Evolutionary conservation across 2,329 filamentous ascomycete genomes (phyloP).

Genomic region (Eutypella sp.): DNA sequence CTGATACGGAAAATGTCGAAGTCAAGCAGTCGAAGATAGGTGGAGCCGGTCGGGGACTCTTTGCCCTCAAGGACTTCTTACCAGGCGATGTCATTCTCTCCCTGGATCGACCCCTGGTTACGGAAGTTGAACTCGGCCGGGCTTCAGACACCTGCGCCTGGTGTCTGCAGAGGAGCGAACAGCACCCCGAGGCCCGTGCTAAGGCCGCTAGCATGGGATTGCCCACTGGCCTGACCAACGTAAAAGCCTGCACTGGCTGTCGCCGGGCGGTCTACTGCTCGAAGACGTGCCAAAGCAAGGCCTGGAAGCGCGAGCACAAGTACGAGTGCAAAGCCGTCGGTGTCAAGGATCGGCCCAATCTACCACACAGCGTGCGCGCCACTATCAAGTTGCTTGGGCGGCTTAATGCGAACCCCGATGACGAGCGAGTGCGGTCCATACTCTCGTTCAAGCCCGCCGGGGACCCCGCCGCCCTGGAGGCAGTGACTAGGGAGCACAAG

Average conservation of each 20-base stretch:
- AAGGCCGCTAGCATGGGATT: conserved; percentile 20
- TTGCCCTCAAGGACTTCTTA: conserved; percentile 17
- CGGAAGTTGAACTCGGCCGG: conserved; percentile 18
- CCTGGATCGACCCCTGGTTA: conserved; percentile 20
- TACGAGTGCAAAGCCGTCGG: conserved; percentile 23
- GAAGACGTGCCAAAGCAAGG: conserved; percentile 21
- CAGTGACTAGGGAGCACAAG: conserved; percentile 12
- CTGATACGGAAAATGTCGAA: conserved; percentile 12
- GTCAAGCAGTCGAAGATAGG: conserved; percentile 15
- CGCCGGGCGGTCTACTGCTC: conserved; percentile 21
- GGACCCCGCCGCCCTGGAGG: conserved; percentile 7
- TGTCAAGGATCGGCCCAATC: conserved; percentile 13
- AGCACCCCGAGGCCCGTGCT: conserved; percentile 12
- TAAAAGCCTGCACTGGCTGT: conserved; percentile 22
- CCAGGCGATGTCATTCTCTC: conserved; percentile 19
- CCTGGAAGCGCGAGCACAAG: conserved; percentile 26
- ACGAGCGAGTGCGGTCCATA: conserved; percentile 10
- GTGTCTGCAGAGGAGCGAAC: conserved; percentile 22
- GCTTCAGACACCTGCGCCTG: conserved; percentile 23
- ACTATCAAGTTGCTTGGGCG: conserved; percentile 22
- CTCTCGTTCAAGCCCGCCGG: conserved; percentile 15
- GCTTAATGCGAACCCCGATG: conserved; percentile 14
- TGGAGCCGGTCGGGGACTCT: conserved; percentile 22
- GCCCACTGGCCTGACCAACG: conserved; percentile 16
- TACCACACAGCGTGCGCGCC: conserved; percentile 17